Conservation (phyloP, 1,284 basidiomycete species). For the Tetrapyrgos nigripes region DNA sequence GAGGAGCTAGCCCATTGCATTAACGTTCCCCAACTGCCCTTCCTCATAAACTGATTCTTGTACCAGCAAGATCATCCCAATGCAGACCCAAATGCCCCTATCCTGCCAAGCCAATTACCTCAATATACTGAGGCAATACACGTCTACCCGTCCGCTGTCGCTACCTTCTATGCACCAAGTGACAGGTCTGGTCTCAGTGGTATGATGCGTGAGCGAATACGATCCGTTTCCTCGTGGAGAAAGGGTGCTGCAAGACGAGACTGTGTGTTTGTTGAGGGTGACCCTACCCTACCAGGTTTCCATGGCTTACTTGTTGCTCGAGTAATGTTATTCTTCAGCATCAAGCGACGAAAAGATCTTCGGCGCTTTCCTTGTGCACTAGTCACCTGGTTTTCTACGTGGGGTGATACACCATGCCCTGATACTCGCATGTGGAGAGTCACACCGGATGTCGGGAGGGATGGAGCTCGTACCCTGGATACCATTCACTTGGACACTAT, state of each 20-base stretch:
- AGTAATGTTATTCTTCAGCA: constrained; percentile 18
- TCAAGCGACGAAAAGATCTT: background rate
- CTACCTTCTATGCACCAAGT: constrained; percentile 36
- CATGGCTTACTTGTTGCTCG: constrained; percentile 16
- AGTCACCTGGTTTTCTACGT: constrained; percentile 20
- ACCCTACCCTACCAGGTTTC: constrained; percentile 10
- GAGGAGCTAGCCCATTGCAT: no score
- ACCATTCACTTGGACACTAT: constrained; percentile 25
- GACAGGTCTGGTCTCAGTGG: constrained; percentile 33
- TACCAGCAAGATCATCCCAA: no score
- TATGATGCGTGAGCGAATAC: constrained; percentile 35
- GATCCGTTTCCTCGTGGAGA: constrained; percentile 27
- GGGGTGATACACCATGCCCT: constrained; percentile 5
- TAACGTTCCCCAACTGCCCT: no score
- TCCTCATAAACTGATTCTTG: no score
- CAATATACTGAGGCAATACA: constrained; percentile 16
- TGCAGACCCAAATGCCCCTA: no score
- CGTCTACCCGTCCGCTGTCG: constrained; percentile 30
- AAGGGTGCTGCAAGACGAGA: constrained; percentile 23
- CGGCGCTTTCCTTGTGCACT: constrained; percentile 19
- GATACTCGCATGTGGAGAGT: constrained; percentile 24
- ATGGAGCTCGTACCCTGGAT: background rate
- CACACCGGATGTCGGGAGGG: constrained; percentile 1
- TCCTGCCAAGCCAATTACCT: no score
- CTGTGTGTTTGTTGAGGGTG: constrained; percentile 26